Conservation (phyloP, 805 yeast species). For the Schwanniomyces yamadae region DNA sequence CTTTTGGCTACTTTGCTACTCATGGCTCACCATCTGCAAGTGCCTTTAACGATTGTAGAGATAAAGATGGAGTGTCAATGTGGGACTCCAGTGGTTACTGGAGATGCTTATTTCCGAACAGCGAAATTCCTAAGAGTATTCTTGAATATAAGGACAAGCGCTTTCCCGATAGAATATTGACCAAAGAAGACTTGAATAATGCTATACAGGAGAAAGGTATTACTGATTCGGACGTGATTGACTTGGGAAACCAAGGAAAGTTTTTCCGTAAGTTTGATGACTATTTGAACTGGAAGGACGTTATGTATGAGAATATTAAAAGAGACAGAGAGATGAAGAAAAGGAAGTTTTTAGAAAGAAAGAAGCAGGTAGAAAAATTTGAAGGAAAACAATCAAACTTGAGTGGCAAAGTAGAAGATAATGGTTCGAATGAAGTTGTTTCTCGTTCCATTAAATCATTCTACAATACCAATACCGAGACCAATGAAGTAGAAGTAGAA, state of each 20-base stretch:
- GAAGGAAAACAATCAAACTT: too few relatives aligned
- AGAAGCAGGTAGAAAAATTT: not conserved
- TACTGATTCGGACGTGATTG: conserved; percentile 18
- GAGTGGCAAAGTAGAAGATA: too few relatives aligned
- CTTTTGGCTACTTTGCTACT: conserved; percentile 50
- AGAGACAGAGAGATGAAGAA: conserved; percentile 28
- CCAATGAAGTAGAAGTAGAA: conserved; percentile 27
- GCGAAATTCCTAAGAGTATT: conserved; percentile 32
- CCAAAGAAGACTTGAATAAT: conserved; percentile 59
- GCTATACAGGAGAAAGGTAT: conserved; percentile 14
- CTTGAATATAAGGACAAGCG: conserved; percentile 25
- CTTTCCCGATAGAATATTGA: conserved; percentile 33
- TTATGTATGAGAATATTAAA: conserved; percentile 48
- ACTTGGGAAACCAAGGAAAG: conserved; percentile 50
- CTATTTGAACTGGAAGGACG: conserved; percentile 64
- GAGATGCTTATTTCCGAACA: conserved; percentile 82
- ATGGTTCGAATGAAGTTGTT: conserved; percentile 15
- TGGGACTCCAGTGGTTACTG: conserved; percentile 89
- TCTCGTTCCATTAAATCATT: conserved; percentile 27
- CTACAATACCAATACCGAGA: conserved; percentile 24
- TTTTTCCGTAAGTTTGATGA: conserved; percentile 67
- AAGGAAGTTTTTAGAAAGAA: conserved; percentile 4
- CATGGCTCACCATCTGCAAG: conserved; percentile 56
- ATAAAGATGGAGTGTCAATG: conserved; percentile 63
- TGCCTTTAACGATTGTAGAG: conserved; percentile 62